phyloP scores from a whole-genome alignment of 164 flowering plant genomes.

The Tinospora cordifolia region DNA sequence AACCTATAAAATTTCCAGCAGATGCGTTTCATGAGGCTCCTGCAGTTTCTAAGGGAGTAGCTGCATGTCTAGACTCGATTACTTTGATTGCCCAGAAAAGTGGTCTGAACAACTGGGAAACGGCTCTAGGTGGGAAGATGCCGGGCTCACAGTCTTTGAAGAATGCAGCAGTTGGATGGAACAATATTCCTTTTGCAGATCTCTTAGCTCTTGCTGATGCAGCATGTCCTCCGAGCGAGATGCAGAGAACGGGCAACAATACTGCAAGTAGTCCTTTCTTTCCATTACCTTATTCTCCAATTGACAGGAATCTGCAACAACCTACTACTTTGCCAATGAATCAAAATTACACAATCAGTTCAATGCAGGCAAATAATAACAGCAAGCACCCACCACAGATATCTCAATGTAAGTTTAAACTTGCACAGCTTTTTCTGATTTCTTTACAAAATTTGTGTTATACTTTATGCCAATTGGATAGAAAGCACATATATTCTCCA shows the following conservation, averaged over 20 bases:
- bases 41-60: neutral
- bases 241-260: neutral
- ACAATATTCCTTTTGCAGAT: neutral
- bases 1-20: neutral
- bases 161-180: constrained; percentile 5
- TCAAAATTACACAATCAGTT: constrained; percentile 4
- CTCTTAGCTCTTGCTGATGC: constrained; percentile 6
- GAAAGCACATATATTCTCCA: too few relatives aligned
- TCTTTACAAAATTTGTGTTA: too few relatives aligned
- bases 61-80: neutral
- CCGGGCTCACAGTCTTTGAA: neutral
- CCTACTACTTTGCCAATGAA: neutral
- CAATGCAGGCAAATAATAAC: constrained; percentile 5
- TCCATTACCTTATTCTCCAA: neutral
- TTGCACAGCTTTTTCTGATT: neutral
- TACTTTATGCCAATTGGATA: too few relatives aligned
- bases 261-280: neutral
- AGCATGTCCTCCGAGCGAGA: constrained; percentile 1
- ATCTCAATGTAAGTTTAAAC: constrained; percentile 15
- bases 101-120: constrained; percentile 10
- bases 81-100: constrained; percentile 1
- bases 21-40: constrained; percentile 1
- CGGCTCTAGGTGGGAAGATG: constrained; percentile 7
- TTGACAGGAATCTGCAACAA: neutral
- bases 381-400: constrained; percentile 1